Base-by-base conservation (phyloP, 179 eudicot species). In the Gypsophila paniculata region DNA sequence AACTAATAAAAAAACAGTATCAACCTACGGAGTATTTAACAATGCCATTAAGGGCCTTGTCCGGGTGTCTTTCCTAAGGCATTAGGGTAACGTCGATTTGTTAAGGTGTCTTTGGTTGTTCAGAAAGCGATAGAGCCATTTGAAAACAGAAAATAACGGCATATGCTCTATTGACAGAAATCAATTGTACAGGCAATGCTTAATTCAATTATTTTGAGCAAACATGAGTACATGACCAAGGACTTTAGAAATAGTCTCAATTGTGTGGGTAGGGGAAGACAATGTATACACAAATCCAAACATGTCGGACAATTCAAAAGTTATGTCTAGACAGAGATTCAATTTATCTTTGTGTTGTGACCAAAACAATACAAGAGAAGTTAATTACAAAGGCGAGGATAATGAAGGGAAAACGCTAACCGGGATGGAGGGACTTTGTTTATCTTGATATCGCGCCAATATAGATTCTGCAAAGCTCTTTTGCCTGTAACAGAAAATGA, bases 381-480 rank as follows among this genome's bases (percentile, higher is more conserved):
- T 29, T 44, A 69, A 23, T 52, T 62, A 74, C 70, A 78, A 21
- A 25, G 32, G 57, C 17, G 22, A 9, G 58, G 2, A 42, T 17
- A 39, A 2, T 62, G 58, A 38, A 72, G 42, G 39, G 29, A 52
- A 38, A 60, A 67, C 36, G 58, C 80, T 77, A 53, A 77, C 76
- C 73, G 1, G 1, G 68, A 44, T 13, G 19, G 46, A 29, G 11
- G 60, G 9, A 51, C 60, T 72, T 77, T 74, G 85, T 69, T 83
- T 78, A 67, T 88, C 87, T 73, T 83, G 86, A 78, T 79, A 79
- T 5, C 85, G 83, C 17, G 79, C 84, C 68, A 88, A 80, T 74
- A 90, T 79, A 29, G 90, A 83, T 48, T 88, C 89, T 22, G 91
- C 91, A 73, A 88, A 90, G 76, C 90, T 81, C 76, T 87, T 85